These are phyloP conservation scores for Malus sylvestris DNA, from an alignment of 306 rosid genomes.

Conservation along the genomic window DNA sequence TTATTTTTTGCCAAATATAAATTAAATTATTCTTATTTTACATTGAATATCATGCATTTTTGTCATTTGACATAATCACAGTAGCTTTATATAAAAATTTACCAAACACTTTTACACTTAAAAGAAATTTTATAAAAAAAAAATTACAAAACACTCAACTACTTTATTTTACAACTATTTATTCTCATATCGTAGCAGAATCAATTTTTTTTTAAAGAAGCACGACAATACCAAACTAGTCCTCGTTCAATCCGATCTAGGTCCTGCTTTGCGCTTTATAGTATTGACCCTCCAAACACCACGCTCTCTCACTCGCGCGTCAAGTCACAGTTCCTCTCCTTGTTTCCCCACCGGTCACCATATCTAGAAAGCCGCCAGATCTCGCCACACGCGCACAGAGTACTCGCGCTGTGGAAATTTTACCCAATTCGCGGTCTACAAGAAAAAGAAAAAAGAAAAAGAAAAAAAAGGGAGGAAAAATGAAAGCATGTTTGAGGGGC, in stretches of 20 bases:
- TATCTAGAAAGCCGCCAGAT: background rate
- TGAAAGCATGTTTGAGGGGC: conserved; percentile 2
- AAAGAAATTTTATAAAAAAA: too few species aligned
- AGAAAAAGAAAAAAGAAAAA: background rate
- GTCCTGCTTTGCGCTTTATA: background rate
- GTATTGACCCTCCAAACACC: background rate
- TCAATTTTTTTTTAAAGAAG: too few species aligned
- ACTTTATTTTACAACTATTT: too few species aligned
- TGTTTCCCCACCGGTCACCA: background rate
- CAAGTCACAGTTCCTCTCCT: background rate
- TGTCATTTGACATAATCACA: too few species aligned
- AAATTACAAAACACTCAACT: too few species aligned
- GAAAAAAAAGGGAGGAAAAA: background rate
- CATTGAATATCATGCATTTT: too few species aligned
- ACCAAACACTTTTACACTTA: too few species aligned
- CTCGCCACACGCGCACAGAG: background rate
- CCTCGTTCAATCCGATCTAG: background rate
- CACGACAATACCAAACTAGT: too few species aligned
- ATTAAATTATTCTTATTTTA: too few species aligned
- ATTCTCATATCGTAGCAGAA: too few species aligned
- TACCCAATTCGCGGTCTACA: background rate
- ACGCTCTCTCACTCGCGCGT: conserved; percentile 16
- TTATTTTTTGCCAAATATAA: too few species aligned
- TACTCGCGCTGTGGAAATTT: background rate
- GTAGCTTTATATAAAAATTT: too few species aligned